Evolutionary conservation across 1,284 basidiomycete genomes (phyloP).

Genomic region (Lentinula novae-zelandiae): DNA sequence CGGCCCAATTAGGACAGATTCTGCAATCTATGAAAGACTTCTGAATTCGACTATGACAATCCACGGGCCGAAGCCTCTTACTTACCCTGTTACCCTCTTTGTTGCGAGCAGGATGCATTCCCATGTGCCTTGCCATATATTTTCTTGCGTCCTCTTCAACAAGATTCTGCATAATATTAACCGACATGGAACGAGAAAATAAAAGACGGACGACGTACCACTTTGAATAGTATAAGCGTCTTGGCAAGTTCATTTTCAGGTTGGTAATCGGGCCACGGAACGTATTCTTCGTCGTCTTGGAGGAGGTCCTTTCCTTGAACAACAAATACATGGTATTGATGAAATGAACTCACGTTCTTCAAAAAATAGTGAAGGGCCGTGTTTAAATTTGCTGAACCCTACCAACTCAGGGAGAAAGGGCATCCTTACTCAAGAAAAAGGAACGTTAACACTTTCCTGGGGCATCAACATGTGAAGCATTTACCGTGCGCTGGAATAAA

Average conservation of each 20-base stretch:
- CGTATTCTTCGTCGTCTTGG: slow-evolving; percentile 1
- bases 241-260: not conserved
- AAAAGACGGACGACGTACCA: not conserved
- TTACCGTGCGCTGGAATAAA: slow-evolving; percentile 1
- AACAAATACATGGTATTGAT: not conserved
- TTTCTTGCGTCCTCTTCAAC: slow-evolving; percentile 1
- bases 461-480: not conserved
- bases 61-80: not conserved
- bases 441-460: too few species aligned
- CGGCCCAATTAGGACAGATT: slow-evolving; percentile 1
- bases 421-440: not conserved
- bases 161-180: not conserved
- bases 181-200: not conserved
- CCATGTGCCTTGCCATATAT: slow-evolving; percentile 2
- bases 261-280: not conserved
- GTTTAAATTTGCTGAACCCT: not conserved
- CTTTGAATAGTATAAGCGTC: slow-evolving; percentile 1
- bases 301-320: not conserved
- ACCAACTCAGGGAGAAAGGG: slow-evolving; percentile 1
- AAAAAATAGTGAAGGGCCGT: not conserved
- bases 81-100: slow-evolving; percentile 1
- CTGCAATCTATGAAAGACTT: not conserved
- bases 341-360: not conserved
- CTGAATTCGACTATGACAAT: too few species aligned
- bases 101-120: slow-evolving; percentile 2